Percentiles rank a stretch among this genome's conserved stretches.
phyloP scores from a whole-genome alignment of 2,329 filamentous ascomycete species.

The Aspergillus terreus region DNA sequence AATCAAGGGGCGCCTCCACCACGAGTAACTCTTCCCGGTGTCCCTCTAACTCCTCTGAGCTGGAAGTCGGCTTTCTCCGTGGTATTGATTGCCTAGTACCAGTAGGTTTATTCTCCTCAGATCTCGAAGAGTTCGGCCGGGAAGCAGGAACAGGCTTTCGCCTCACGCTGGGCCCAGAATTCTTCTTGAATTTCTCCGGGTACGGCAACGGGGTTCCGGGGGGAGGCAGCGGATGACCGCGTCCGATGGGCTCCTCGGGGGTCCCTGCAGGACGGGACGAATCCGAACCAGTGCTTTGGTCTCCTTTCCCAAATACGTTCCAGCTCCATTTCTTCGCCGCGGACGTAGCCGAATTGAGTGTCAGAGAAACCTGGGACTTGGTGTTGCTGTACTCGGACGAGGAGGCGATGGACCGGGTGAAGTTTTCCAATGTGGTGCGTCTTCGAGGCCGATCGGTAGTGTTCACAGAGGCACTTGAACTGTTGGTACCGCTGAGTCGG shows the following conservation, averaged over 20 bases:
- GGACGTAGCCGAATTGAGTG: conserved; percentile 50
- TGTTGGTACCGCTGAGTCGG: conserved; percentile 17
- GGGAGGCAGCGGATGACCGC: conserved; percentile 76
- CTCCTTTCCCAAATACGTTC: conserved; percentile 46
- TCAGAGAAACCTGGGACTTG: conserved; percentile 38
- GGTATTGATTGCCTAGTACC: conserved; percentile 49
- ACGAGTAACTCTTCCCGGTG: conserved; percentile 56
- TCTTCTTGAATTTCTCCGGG: conserved; percentile 59
- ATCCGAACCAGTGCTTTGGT: conserved; percentile 40
- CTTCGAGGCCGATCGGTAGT: conserved; percentile 24
- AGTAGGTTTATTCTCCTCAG: conserved; percentile 31
- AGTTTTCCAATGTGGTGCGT: conserved; percentile 28
- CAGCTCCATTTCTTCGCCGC: conserved; percentile 60
- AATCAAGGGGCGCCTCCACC: conserved; percentile 63
- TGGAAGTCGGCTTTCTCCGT: conserved; percentile 37
- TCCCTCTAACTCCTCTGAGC: conserved; percentile 29
- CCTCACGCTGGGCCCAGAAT: conserved; percentile 57
- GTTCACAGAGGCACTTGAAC: conserved; percentile 23
- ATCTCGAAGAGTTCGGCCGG: conserved; percentile 35
- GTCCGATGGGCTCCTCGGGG: conserved; percentile 70
- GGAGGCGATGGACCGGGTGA: conserved; percentile 23
- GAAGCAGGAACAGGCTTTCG: conserved; percentile 57
- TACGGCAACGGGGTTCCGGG: conserved; percentile 74
- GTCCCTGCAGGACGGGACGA: conserved; percentile 37
- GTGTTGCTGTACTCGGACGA: conserved; percentile 16